phyloP scores from a whole-genome alignment of 2,329 filamentous ascomycete genomes.

The Coleophoma cylindrospora region DNA sequence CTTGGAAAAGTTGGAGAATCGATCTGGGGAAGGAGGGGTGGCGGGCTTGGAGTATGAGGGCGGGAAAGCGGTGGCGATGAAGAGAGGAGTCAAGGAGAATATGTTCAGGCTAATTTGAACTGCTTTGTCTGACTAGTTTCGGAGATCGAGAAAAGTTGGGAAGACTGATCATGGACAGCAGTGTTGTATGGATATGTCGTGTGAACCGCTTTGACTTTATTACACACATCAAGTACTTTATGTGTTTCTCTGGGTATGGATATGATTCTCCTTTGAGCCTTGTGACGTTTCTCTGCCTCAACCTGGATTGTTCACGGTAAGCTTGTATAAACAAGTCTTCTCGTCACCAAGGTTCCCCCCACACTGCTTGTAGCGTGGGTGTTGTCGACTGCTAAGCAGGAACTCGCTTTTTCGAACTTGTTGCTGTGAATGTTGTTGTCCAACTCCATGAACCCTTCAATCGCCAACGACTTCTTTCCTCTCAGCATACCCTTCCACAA shows the following conservation, averaged over 20 bases:
- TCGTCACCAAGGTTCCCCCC: no score
- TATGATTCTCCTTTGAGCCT: no score
- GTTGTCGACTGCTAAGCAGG: no score
- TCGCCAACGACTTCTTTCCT: constrained; percentile 31
- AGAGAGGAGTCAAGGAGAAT: constrained; percentile 67
- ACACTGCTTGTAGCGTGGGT: no score
- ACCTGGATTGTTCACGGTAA: no score
- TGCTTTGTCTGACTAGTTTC: neutral
- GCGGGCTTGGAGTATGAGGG: constrained; percentile 72
- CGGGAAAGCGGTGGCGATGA: constrained; percentile 67
- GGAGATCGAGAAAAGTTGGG: neutral
- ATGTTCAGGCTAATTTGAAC: constrained; percentile 68
- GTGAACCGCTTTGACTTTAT: neutral
- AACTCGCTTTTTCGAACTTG: no score
- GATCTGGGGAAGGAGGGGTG: constrained; percentile 65
- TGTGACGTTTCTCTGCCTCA: no score
- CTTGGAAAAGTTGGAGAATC: constrained; percentile 56
- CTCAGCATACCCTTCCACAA: constrained; percentile 62
- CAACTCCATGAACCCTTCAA: constrained; percentile 1
- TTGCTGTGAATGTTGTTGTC: no score
- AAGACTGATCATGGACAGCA: neutral
- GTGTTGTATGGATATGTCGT: neutral
- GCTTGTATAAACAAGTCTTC: no score
- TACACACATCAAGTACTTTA: no score
- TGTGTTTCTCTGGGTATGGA: no score